phyloP scores from a whole-genome alignment of 2,329 filamentous ascomycete species.

The Colletotrichum melonis region DNA sequence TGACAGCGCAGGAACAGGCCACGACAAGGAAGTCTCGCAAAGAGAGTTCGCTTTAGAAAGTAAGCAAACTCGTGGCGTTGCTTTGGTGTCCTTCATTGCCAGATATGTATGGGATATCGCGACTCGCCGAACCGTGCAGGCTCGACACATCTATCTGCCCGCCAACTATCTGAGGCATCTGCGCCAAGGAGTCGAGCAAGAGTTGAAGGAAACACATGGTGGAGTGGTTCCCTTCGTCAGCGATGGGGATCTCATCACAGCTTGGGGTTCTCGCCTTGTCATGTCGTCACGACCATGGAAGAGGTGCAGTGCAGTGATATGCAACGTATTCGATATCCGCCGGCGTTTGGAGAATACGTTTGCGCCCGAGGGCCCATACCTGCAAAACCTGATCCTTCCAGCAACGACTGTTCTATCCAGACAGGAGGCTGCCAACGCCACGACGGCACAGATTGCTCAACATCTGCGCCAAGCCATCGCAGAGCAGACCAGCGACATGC shows the following conservation, averaged over 20 bases:
- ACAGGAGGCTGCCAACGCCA: neutral
- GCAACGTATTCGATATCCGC: neutral
- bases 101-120: neutral
- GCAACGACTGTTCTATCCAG: neutral
- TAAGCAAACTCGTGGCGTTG: neutral
- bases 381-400: neutral
- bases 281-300: neutral
- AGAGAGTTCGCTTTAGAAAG: neutral
- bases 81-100: neutral
- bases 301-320: neutral
- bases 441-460: neutral
- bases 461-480: neutral
- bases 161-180: neutral
- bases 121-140: neutral
- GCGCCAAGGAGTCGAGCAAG: neutral
- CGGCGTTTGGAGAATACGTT: neutral
- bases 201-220: neutral
- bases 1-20: neutral
- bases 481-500: neutral
- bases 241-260: conserved; percentile 6
- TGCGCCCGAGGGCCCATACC: neutral
- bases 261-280: neutral
- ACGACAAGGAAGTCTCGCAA: neutral
- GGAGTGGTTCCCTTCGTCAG: neutral
- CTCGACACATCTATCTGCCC: neutral